Evolutionary conservation across 441 rosid genomes (phyloP).

Genomic region (Corymbia calophylla): DNA sequence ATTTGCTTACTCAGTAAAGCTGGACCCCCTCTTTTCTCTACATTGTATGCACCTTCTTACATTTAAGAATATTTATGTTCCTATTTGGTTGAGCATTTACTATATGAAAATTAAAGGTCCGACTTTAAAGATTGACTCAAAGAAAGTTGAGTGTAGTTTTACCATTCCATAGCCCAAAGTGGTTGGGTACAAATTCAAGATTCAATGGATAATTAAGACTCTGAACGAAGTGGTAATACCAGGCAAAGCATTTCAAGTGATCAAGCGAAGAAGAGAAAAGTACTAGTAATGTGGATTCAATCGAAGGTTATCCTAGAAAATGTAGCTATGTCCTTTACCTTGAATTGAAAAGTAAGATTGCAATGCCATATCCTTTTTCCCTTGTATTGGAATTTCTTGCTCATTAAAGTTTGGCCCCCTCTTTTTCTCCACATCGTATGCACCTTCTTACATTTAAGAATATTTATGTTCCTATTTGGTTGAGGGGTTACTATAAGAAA

Average conservation of each 20-base stretch:
- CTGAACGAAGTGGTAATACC: not conserved
- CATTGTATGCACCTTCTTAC: not conserved
- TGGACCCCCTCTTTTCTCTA: accelerated
- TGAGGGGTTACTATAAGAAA: not conserved
- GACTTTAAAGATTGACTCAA: not conserved
- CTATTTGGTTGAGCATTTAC: not conserved
- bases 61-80: not conserved
- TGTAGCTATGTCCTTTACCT: not conserved
- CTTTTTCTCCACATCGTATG: not conserved
- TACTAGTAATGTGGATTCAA: not conserved
- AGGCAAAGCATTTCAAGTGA: not conserved
- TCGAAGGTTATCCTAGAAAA: not conserved
- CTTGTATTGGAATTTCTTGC: not conserved
- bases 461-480: not conserved
- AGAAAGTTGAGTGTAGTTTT: not conserved
- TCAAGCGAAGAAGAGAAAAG: not conserved
- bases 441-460: not conserved
- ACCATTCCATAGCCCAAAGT: not conserved
- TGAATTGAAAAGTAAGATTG: not conserved
- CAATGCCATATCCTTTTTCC: not conserved
- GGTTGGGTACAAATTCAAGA: not conserved
- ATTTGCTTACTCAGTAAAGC: not conserved
- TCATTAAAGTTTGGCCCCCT: not conserved
- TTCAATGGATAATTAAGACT: not conserved
- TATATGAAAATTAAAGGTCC: not conserved